Conservation (phyloP, 176 grass and related monocot genomes). For the Bromus sterilis region DNA sequence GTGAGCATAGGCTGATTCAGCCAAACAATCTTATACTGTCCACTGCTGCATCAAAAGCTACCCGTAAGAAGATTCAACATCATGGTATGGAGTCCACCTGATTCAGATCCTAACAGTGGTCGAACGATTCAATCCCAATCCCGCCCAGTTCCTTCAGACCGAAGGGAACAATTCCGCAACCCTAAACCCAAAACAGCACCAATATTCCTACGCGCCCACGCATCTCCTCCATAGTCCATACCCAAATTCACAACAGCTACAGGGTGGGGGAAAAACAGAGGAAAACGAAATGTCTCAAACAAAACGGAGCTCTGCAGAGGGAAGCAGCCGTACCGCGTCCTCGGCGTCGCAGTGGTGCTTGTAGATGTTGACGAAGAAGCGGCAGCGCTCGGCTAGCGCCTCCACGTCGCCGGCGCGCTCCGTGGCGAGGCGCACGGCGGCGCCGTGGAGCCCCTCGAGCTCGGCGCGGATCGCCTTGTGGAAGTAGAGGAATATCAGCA, state of each 20-base stretch:
- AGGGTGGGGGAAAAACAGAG: neutral
- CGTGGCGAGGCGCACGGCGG: slow-evolving; percentile 75
- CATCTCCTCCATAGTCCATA: neutral
- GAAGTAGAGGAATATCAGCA: slow-evolving; percentile 94
- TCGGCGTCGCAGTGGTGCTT: slow-evolving; percentile 97
- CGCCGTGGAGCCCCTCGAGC: slow-evolving; percentile 66
- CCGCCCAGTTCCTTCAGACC: neutral
- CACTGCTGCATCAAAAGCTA: neutral
- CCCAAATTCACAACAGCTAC: slow-evolving; percentile 16
- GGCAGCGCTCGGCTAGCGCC: slow-evolving; percentile 54
- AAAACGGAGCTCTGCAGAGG: neutral
- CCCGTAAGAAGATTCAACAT: neutral
- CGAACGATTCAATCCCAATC: slow-evolving; percentile 19
- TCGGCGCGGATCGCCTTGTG: slow-evolving; percentile 90
- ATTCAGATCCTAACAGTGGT: slow-evolving; percentile 48
- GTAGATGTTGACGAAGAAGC: slow-evolving; percentile 87
- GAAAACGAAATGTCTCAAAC: neutral
- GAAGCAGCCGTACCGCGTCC: slow-evolving; percentile 62
- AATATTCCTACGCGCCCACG: neutral
- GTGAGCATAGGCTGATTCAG: slow-evolving; percentile 5
- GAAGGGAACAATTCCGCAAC: slow-evolving; percentile 20
- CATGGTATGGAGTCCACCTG: slow-evolving; percentile 5
- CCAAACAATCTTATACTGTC: neutral
- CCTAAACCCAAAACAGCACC: slow-evolving; percentile 32
- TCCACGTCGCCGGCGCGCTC: slow-evolving; percentile 55